Evolutionary conservation across 768 basidiomycete genomes (phyloP), one percentile per base, ranked within the genome.

Genomic region (Gloeopeniophorella convolvens): DNA sequence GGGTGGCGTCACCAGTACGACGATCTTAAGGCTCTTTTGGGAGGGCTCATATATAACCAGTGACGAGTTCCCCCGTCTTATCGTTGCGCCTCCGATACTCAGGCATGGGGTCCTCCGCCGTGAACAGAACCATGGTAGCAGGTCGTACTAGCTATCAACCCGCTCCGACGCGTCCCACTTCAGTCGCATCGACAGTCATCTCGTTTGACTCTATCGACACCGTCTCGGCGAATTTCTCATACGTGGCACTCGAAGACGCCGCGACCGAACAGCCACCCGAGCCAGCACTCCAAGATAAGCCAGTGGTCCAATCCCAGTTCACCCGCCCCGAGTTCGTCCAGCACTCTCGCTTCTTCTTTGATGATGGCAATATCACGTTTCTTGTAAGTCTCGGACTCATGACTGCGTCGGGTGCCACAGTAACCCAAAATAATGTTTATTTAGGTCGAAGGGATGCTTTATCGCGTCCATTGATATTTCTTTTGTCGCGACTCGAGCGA

Each of bases 381-480:
- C 23, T 44, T 28, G 55, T 56, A 26, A 21, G 50, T 33, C 21
- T 6, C 15, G 2, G 32, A 13, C 6, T 24, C 7, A 24, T 23
- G 4, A 6, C 13, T 5, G 6, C 31, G 2, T n/a, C 28, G 7
- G 26, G 35, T 45, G 18, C 44, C 1, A 12, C 30, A 1, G 27
- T 6, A 27, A 21, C 9, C 27, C 5, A 20, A 33, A n/a, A n/a
- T n/a, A n/a, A n/a, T n/a, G n/a, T 33, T 12, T 24, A 15, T 20
- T 33, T 24, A 51, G 44, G 50, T 41, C n/a, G 45, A 52, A 10
- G 24, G 42, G 4, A 21, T 23, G 18, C 50, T 52, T 28, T 52
- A 56, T 39, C 23, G 50, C 15, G 34, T 56, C 15, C 50, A 56
- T 40, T 45, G 50, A 4, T 56, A 51, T 34, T 44, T 56, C n/a